Base-by-base conservation (phyloP, 305 asterid genomes). In the Withania somnifera region DNA sequence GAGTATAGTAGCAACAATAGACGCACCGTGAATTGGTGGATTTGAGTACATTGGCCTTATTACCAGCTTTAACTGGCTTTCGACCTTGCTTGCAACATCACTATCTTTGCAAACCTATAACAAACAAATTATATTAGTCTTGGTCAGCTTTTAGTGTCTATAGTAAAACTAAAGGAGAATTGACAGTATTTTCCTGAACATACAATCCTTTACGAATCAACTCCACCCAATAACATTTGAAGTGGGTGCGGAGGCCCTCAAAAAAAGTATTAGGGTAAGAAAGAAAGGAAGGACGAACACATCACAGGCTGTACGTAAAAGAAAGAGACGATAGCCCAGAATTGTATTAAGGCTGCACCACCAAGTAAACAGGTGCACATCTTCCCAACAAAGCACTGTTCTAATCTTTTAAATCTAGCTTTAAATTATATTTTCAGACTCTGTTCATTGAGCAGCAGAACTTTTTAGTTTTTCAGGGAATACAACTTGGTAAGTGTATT, bases 1-100 rank as follows among this genome's bases (percentile, higher is more conserved):
- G 20, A 92, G 93, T 84, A 93, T 88, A 67, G 91, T 83, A 53
- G 94, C 95, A 68, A 92, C 95, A 83, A 92, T 91, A 2, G 97
- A 91, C 69, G 94, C 94, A 86, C 98, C 98, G 60, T 93, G 97
- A 87, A 93, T 84, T 64, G 97, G 97, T 63, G 97, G 98, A 85
- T 85, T 93, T 11, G 98, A 93, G 85, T 92, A 93, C 97, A 93
- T 93, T 36, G 97, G 95, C 90, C 98, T 92, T 80, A 93, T 90
- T 75, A 92, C 98, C 87, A 92, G 80, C 87, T 93, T 93, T 81
- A 93, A 86, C 81, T 92, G 98, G 87, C 97, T 93, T 83, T 93
- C 95, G 10, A 93, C 95, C 81, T 87, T 91, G 83, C 81, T 24
- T 13, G 97, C 94, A 60, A 90, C 83, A 13, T 93, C 93, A 47